Percentiles rank a stretch among this genome's conserved stretches.
Evolutionary conservation across 495 filamentous ascomycete species (phyloP).

Genomic region (Poronia punctata): DNA sequence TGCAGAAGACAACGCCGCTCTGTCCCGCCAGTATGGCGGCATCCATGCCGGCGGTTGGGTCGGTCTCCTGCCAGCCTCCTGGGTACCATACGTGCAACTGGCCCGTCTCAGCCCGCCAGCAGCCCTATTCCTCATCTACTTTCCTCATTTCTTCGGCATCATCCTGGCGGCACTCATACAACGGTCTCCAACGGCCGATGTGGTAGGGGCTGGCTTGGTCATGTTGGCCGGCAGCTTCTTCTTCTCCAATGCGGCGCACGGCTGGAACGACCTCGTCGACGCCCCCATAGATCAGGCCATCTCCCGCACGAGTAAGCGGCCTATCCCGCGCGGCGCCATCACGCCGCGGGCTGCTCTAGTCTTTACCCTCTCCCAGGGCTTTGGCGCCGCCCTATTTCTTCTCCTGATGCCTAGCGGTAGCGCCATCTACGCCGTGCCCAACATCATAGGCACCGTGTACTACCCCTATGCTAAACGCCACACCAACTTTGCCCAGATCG

Average conservation of each 20-base stretch:
- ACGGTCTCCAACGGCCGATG: constrained; percentile 10
- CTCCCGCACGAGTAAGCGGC: constrained; percentile 28
- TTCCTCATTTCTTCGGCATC: constrained; percentile 33
- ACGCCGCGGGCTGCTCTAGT: constrained; percentile 24
- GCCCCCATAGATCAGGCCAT: constrained; percentile 30
- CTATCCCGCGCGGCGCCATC: constrained; percentile 34
- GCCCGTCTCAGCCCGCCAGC: constrained; percentile 29
- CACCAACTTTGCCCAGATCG: constrained; percentile 33
- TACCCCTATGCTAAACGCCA: constrained; percentile 39
- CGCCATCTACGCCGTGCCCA: constrained; percentile 23
- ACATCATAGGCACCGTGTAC: constrained; percentile 25
- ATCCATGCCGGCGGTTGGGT: constrained; percentile 26
- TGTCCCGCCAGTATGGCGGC: constrained; percentile 25
- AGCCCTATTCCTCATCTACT: constrained; percentile 31
- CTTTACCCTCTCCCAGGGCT: constrained; percentile 24
- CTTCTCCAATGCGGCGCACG: constrained; percentile 33
- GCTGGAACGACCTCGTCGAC: constrained; percentile 40
- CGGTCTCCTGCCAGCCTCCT: constrained; percentile 20
- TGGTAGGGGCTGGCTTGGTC: constrained; percentile 14
- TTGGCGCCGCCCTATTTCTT: constrained; percentile 20
- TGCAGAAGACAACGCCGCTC: constrained; percentile 11
- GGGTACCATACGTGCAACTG: constrained; percentile 32
- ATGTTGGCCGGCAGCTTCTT: constrained; percentile 35
- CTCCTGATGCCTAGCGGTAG: constrained; percentile 16
- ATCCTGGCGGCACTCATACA: constrained; percentile 28